These are phyloP conservation scores for Plasmodium malariae DNA, from an alignment of 169 alveolate species.

Conservation along the genomic window DNA sequence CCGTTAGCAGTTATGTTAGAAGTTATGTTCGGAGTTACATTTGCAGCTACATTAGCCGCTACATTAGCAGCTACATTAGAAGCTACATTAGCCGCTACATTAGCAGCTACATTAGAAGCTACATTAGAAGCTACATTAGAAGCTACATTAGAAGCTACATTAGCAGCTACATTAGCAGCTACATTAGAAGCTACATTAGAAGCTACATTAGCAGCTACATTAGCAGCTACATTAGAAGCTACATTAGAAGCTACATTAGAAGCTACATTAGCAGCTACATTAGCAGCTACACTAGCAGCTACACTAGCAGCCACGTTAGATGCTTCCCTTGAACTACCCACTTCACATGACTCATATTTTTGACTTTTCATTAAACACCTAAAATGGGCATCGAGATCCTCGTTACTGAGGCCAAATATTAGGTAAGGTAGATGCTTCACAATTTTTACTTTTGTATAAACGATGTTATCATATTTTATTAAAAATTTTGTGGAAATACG, in stretches of 20 bases:
- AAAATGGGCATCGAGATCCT: slow-evolving; percentile 79
- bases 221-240: not conserved
- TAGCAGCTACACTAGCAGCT: not conserved
- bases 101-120: not conserved
- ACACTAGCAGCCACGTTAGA: not conserved
- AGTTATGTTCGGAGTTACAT: not conserved
- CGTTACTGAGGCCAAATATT: slow-evolving; percentile 83
- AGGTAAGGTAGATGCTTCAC: slow-evolving; percentile 85
- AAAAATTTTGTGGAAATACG: slow-evolving; percentile 86
- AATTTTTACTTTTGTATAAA: slow-evolving; percentile 84
- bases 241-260: not conserved
- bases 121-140: not conserved
- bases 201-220: not conserved
- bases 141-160: not conserved
- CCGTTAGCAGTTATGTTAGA: not conserved
- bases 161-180: not conserved
- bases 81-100: not conserved
- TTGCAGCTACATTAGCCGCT: too few relatives aligned
- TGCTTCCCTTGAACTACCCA: not conserved
- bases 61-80: too few relatives aligned
- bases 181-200: not conserved
- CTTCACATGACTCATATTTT: slow-evolving; percentile 4
- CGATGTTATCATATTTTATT: slow-evolving; percentile 84
- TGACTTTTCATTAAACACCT: slow-evolving; percentile 57
- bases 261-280: not conserved